Percentiles rank a stretch among this genome's conserved stretches.
Conservation (phyloP, 1,139 yeast species). For the Saccharomyces hybrid region DNA sequence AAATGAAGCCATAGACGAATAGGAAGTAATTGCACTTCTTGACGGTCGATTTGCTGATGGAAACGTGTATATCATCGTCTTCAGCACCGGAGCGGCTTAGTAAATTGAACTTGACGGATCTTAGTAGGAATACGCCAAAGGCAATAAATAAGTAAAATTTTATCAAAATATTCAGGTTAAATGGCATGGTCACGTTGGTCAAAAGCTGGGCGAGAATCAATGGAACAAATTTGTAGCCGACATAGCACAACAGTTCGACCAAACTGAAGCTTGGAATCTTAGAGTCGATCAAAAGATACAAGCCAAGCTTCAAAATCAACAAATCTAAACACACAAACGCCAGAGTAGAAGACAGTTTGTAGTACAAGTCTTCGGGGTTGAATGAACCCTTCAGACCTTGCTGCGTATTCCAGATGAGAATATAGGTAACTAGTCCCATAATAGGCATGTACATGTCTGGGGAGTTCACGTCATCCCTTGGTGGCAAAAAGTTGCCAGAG, state of each 20-base stretch:
- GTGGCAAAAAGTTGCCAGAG: conserved; percentile 27
- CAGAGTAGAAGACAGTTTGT: conserved; percentile 80
- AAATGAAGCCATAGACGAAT: conserved; percentile 74
- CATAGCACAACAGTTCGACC: conserved; percentile 81
- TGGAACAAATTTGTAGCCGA: conserved; percentile 92
- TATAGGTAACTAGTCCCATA: conserved; percentile 87
- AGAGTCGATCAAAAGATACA: conserved; percentile 42
- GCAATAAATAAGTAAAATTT: conserved; percentile 43
- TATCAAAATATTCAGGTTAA: conserved; percentile 33
- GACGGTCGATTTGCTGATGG: conserved; percentile 58
- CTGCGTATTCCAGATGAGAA: conserved; percentile 73
- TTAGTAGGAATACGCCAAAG: conserved; percentile 65
- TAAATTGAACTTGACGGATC: conserved; percentile 75
- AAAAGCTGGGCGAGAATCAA: conserved; percentile 42
- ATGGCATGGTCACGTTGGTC: conserved; percentile 36
- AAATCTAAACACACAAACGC: conserved; percentile 76
- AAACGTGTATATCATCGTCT: conserved; percentile 45
- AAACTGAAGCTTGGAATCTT: conserved; percentile 38
- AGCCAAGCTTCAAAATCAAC: conserved; percentile 49
- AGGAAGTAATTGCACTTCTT: conserved; percentile 80
- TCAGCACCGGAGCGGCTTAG: conserved; percentile 38
- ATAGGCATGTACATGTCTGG: conserved; percentile 95
- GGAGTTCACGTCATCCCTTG: conserved; percentile 65
- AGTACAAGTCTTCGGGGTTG: conserved; percentile 88
- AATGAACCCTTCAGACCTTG: conserved; percentile 86